Evolutionary conservation across 306 rosid species (phyloP).

Genomic region (Bauhinia variegata): DNA sequence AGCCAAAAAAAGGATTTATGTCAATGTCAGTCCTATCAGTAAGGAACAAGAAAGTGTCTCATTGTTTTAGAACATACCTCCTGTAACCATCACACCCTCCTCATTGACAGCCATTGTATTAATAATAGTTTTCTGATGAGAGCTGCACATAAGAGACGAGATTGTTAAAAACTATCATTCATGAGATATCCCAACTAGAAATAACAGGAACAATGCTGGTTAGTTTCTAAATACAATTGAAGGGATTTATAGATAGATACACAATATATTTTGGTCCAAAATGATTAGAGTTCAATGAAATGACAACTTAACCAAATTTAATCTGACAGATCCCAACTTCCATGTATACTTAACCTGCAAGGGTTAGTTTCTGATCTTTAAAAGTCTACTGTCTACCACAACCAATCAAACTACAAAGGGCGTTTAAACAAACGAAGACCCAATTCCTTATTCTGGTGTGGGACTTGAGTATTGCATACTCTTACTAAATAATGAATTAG

Average conservation of each 20-base stretch:
- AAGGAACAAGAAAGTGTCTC: background rate
- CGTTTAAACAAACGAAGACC: too few species aligned
- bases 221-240: background rate
- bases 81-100: constrained; percentile 92
- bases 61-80: constrained; percentile 64
- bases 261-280: background rate
- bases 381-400: background rate
- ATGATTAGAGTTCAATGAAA: background rate
- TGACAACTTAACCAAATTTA: background rate
- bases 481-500: background rate
- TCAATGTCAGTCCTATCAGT: background rate
- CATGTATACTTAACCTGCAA: background rate
- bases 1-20: background rate
- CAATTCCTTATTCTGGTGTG: too few species aligned
- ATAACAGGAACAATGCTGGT: background rate
- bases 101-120: constrained; percentile 97
- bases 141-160: constrained; percentile 50
- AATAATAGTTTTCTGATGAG: constrained; percentile 96
- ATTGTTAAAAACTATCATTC: constrained; percentile 24
- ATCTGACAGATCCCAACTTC: background rate
- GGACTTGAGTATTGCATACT: background rate
- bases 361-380: background rate
- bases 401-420: background rate
- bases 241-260: background rate
- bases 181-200: background rate